Conservation (phyloP, 192 early-diverging fungal genomes). For the Phycomyces nitens region DNA sequence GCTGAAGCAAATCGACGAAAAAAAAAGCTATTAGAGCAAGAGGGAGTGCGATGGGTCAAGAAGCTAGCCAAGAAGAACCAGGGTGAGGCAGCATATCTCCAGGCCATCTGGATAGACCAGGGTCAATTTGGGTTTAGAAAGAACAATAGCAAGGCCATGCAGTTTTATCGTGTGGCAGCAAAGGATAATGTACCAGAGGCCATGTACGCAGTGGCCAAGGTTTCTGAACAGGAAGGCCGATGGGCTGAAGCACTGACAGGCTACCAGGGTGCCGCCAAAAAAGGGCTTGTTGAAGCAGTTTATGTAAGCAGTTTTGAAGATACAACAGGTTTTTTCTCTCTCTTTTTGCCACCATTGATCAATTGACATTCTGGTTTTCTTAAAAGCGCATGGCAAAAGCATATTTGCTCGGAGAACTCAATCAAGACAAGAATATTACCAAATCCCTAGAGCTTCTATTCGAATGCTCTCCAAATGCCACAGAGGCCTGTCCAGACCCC, state of each 20-base stretch:
- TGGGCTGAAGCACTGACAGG: slow-evolving; percentile 42
- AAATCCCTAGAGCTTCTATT: slow-evolving; percentile 79
- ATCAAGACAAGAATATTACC: slow-evolving; percentile 61
- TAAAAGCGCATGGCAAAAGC: slow-evolving; percentile 72
- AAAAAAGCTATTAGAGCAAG: slow-evolving; percentile 37
- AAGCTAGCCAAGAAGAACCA: slow-evolving; percentile 61
- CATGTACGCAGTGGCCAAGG: slow-evolving; percentile 55
- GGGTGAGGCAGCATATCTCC: slow-evolving; percentile 69
- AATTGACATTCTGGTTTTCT: background rate
- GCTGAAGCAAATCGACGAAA: slow-evolving; percentile 1
- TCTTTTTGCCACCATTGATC: slow-evolving; percentile 1
- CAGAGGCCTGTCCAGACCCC: slow-evolving; percentile 68
- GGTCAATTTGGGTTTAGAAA: slow-evolving; percentile 45
- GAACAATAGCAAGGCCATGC: slow-evolving; percentile 54
- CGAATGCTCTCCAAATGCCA: slow-evolving; percentile 69
- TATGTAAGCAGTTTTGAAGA: slow-evolving; percentile 52
- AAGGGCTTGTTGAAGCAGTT: slow-evolving; percentile 60
- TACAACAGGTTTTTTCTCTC: slow-evolving; percentile 3
- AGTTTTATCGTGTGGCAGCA: slow-evolving; percentile 57
- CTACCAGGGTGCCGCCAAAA: slow-evolving; percentile 59
- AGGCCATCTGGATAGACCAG: slow-evolving; percentile 63
- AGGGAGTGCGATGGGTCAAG: slow-evolving; percentile 70
- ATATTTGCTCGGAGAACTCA: slow-evolving; percentile 69
- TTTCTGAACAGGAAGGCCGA: slow-evolving; percentile 59
- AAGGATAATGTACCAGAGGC: slow-evolving; percentile 64